A percentile compares a stretch with the other conserved stretches of the same genome.
Evolutionary conservation across 768 basidiomycete species (phyloP).

Genomic region (Naganishia vaughanmartiniae): DNA sequence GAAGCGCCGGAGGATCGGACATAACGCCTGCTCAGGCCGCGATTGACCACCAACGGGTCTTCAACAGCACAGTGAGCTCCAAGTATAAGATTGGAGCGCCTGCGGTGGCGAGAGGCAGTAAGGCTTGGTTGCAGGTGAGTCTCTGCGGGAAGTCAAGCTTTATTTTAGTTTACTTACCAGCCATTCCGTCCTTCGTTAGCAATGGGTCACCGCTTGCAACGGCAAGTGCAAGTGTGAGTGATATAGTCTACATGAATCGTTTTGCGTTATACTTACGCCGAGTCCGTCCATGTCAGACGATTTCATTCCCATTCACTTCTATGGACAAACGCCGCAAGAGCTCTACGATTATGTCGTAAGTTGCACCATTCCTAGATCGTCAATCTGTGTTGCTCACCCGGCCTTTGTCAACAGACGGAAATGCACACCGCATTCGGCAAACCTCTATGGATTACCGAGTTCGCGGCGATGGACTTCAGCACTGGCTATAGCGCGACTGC

Average conservation of each 20-base stretch:
- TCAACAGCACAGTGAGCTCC: conserved; percentile 32
- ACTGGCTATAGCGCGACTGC: conserved; percentile 32
- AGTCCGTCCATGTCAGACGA: conserved; percentile 24
- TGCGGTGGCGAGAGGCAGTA: conserved; percentile 42
- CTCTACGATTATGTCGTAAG: conserved; percentile 26
- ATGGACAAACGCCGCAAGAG: conserved; percentile 38
- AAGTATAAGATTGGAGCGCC: conserved; percentile 40
- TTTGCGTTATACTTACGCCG: neutral
- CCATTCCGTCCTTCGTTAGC: conserved; percentile 13
- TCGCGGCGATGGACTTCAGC: conserved; percentile 38
- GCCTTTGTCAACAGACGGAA: conserved; percentile 24
- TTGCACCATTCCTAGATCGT: neutral
- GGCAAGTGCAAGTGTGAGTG: conserved; percentile 37
- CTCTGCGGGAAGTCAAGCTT: too few relatives aligned
- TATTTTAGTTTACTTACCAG: neutral
- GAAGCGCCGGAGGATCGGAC: conserved; percentile 33
- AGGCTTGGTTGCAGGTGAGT: conserved; percentile 42
- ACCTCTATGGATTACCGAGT: conserved; percentile 40
- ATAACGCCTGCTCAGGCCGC: conserved; percentile 35
- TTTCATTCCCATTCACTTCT: conserved; percentile 46
- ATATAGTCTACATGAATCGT: too few relatives aligned
- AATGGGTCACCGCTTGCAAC: conserved; percentile 43
- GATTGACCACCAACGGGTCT: conserved; percentile 36
- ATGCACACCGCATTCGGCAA: conserved; percentile 35
- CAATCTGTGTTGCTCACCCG: neutral